Base-by-base conservation (phyloP, 1,139 yeast genomes). In the Saccharomyces hybrid region DNA sequence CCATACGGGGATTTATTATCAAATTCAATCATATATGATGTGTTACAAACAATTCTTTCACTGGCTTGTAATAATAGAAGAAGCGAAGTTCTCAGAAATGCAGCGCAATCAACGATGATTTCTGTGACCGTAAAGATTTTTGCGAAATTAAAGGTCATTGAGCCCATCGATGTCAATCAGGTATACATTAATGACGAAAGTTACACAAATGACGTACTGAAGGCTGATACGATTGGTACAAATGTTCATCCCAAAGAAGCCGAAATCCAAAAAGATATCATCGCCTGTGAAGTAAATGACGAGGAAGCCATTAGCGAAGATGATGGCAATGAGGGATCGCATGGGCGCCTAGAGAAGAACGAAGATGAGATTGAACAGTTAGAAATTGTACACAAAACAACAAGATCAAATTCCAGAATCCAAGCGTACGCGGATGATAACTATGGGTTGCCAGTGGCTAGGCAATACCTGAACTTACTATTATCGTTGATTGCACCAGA, bases 31-130 rank as follows among this genome's bases (percentile, higher is more conserved):
- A 82, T 93, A 53, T 85, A 89, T 57, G 98, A 91, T 67, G 90
- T 91, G 34, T 82, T 91, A 16, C 96, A 93, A 64, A 90, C 97
- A 0, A 89, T 96, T 57, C 78, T 95, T 65, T 85, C 95, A 11
- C 79, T 95, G 71, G 96, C 98, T 1, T 89, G 96, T 66, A 95
- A 93, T 68, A 88, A 90, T 72, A 81, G 91, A 67, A 80, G 98
- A 68, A 86, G 95, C 58, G 98, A 93, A 63, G 88, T 91, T 11
- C 77, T 95, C 56, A 77, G 99, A 64, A 80, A 86, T 57, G 87
- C 95, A 1, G 98, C 98, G 0, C 98, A 93, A 65, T 81, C 87
- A 76, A 82, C 96, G 0, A 81, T 91, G 79, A 76, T 80, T 42
- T 76, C 84, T 5, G 83, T 90, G 52, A 84, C 93, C 1, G 79